Evolutionary conservation across 495 filamentous ascomycete species (phyloP).

Genomic region (Neurospora sp.): DNA sequence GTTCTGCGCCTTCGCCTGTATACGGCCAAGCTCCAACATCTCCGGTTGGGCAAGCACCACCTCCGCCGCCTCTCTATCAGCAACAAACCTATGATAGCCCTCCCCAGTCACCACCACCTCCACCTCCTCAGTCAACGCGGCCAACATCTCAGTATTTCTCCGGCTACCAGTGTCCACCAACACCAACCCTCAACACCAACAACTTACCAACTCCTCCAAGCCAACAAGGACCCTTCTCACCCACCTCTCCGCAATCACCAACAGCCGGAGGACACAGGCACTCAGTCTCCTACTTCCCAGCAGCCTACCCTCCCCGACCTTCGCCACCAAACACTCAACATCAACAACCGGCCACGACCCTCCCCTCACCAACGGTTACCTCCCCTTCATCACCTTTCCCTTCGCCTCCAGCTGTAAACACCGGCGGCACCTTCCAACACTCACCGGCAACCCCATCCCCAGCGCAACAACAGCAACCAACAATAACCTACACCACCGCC

Average conservation of each 20-base stretch:
- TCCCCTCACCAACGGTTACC: background rate
- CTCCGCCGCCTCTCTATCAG: background rate
- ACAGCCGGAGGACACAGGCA: background rate
- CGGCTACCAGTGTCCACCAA: background rate
- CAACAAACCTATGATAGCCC: background rate
- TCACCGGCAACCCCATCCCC: background rate
- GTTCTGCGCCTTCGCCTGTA: background rate
- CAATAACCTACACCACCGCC: background rate
- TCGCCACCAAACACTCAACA: background rate
- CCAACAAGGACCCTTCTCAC: background rate
- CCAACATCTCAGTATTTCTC: background rate
- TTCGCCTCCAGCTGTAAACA: background rate
- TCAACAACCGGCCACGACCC: background rate
- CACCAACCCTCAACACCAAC: background rate
- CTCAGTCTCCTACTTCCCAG: background rate
- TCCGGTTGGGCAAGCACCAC: background rate
- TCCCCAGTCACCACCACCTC: background rate
- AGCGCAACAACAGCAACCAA: background rate
- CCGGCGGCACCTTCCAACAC: background rate
- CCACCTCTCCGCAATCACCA: background rate
- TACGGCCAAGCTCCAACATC: background rate
- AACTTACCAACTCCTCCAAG: background rate
- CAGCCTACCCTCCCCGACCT: background rate
- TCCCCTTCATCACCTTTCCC: background rate
- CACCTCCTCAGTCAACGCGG: background rate